Evolutionary conservation across 768 basidiomycete species (phyloP).

Genomic region (Leccinum subtestaceum): DNA sequence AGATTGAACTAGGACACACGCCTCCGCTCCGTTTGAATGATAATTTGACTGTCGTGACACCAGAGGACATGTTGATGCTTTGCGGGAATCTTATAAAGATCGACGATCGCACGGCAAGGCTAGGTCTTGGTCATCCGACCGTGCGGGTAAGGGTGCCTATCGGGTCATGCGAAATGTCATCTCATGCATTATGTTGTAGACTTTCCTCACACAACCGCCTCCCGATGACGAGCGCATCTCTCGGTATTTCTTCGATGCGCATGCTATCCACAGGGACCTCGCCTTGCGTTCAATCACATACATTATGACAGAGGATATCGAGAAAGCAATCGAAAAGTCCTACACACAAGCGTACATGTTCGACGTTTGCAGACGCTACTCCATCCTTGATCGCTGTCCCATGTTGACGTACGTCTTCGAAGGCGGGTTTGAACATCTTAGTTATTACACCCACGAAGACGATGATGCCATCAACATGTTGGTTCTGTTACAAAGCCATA

Average conservation of each 20-base stretch:
- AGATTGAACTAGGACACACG: constrained; percentile 25
- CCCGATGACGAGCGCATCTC: constrained; percentile 10
- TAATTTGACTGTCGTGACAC: constrained; percentile 23
- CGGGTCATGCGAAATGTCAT: neutral
- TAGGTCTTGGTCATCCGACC: constrained; percentile 24
- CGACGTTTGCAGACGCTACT: constrained; percentile 25
- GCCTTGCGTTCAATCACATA: constrained; percentile 30
- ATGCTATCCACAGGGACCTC: constrained; percentile 26
- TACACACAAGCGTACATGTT: constrained; percentile 25
- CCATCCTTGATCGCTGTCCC: constrained; percentile 24
- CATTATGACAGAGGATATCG: constrained; percentile 24
- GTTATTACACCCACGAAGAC: constrained; percentile 26
- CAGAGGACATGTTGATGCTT: constrained; percentile 24
- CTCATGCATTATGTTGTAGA: constrained; percentile 12
- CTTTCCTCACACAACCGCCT: constrained; percentile 22
- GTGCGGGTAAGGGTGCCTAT: constrained; percentile 18
- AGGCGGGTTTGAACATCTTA: constrained; percentile 27
- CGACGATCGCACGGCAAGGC: constrained; percentile 18
- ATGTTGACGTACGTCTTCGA: constrained; percentile 31
- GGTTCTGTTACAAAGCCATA: constrained; percentile 17
- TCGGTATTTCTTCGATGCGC: constrained; percentile 23
- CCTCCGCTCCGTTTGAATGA: constrained; percentile 25
- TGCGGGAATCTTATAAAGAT: constrained; percentile 29
- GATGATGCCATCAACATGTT: constrained; percentile 26
- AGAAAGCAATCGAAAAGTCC: constrained; percentile 23